A percentile compares a stretch with the other conserved stretches of the same genome.
These are phyloP conservation scores for Trifolium dubium DNA, from an alignment of 306 rosid species.

Conservation along the genomic window DNA sequence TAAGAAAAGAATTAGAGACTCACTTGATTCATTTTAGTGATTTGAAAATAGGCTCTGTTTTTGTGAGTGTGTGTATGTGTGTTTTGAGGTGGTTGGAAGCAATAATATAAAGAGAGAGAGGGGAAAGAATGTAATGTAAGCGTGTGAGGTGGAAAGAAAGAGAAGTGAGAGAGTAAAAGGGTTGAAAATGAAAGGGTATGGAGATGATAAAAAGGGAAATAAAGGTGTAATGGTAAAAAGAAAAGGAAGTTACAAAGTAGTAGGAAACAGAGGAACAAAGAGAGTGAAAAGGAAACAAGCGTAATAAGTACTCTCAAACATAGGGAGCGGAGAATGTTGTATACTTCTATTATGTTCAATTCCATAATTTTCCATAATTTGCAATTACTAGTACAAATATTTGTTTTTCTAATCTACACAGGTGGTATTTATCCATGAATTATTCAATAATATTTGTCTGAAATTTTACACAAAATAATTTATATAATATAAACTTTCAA, in stretches of 20 bases:
- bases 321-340: neutral
- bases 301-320: no score
- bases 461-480: no score
- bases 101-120: slow-evolving; percentile 35
- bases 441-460: no score
- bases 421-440: no score
- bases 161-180: slow-evolving; percentile 27
- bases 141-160: slow-evolving; percentile 20
- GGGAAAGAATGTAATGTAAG: slow-evolving; percentile 14
- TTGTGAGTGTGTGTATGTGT: neutral
- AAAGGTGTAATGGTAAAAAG: slow-evolving; percentile 45
- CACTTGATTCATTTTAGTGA: slow-evolving; percentile 46
- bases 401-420: no score
- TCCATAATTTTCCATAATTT: no score
- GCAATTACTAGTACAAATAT: no score
- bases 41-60: neutral
- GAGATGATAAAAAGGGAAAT: slow-evolving; percentile 44
- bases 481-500: no score
- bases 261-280: slow-evolving; percentile 62
- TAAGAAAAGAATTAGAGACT: slow-evolving; percentile 11
- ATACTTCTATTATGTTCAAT: no score
- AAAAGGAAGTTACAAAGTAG: slow-evolving; percentile 49
- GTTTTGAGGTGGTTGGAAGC: slow-evolving; percentile 43
- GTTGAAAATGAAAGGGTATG: slow-evolving; percentile 32
- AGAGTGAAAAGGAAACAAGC: slow-evolving; percentile 5